Percentiles rank a stretch among this genome's conserved stretches.
Conservation (phyloP, 129 eudicot species). For the Centella asiatica region DNA sequence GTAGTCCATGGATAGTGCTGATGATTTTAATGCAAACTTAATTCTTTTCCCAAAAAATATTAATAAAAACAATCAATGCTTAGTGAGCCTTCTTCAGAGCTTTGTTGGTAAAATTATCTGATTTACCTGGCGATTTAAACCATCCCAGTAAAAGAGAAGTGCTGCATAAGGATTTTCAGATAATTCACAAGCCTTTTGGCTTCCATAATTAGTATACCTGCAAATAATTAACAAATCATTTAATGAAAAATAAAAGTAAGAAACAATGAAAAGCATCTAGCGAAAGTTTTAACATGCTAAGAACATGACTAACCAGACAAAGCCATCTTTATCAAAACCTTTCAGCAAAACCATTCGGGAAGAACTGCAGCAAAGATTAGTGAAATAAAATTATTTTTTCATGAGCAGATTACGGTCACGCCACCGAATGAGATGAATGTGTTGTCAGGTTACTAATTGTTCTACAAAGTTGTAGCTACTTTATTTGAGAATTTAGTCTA, state of each 20-base stretch:
- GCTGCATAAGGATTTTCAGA: conserved; percentile 81
- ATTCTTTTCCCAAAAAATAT: neutral
- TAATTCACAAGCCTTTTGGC: conserved; percentile 76
- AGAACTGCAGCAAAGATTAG: conserved; percentile 47
- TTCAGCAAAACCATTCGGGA: conserved; percentile 96
- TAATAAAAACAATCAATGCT: neutral
- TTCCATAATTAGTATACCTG: conserved; percentile 92
- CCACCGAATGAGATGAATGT: neutral
- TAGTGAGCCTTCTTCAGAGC: conserved; percentile 1
- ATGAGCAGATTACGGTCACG: neutral
- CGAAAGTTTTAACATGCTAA: conserved; percentile 13
- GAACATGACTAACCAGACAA: conserved; percentile 71
- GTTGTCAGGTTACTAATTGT: neutral
- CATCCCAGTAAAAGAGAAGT: conserved; percentile 80
- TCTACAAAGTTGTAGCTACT: no score
- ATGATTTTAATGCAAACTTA: neutral
- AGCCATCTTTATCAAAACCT: conserved; percentile 84
- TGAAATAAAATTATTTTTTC: neutral
- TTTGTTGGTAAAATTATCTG: neutral
- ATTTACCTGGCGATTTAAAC: conserved; percentile 78
- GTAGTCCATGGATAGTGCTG: neutral
- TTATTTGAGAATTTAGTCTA: no score
- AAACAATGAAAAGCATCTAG: conserved; percentile 3
- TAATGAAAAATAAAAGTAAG: neutral
- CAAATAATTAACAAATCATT: neutral